These are phyloP conservation scores for Actinomortierella wolfii DNA, from an alignment of 371 early-diverging fungal genomes.

Conservation along the genomic window DNA sequence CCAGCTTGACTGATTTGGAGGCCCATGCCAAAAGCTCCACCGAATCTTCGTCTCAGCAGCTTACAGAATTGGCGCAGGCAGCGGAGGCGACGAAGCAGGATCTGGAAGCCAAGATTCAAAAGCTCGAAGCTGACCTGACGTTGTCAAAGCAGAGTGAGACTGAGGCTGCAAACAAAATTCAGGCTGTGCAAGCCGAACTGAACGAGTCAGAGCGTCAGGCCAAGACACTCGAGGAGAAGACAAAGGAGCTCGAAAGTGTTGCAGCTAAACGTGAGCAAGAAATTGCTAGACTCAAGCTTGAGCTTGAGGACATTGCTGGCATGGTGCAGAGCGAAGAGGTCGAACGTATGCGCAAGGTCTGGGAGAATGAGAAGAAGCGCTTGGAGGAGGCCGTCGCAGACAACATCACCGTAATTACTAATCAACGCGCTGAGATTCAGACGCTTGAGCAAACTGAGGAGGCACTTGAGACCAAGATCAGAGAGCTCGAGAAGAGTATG, in stretches of 20 bases:
- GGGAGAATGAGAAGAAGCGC: slow-evolving; percentile 62
- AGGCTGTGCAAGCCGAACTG: slow-evolving; percentile 8
- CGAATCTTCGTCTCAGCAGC: not conserved
- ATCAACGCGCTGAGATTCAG: slow-evolving; percentile 44
- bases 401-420: slow-evolving; percentile 40
- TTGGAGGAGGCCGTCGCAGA: slow-evolving; percentile 53
- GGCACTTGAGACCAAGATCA: slow-evolving; percentile 44
- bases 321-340: slow-evolving; percentile 47
- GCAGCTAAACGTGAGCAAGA: slow-evolving; percentile 54
- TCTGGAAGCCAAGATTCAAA: slow-evolving; percentile 1
- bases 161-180: slow-evolving; percentile 20
- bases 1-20: slow-evolving; percentile 12
- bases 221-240: slow-evolving; percentile 49
- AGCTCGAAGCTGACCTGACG: slow-evolving; percentile 3
- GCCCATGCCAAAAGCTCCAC: not conserved
- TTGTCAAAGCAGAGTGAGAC: slow-evolving; percentile 30
- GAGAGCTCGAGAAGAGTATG: slow-evolving; percentile 37
- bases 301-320: slow-evolving; percentile 53
- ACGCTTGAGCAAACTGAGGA: slow-evolving; percentile 49
- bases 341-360: slow-evolving; percentile 49
- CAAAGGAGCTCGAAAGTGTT: slow-evolving; percentile 53
- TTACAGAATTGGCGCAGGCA: not conserved
- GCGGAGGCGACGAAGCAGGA: slow-evolving; percentile 9
- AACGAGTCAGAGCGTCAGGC: slow-evolving; percentile 31
- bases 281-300: slow-evolving; percentile 27